Percentiles rank a stretch among this genome's conserved stretches.
Evolutionary conservation across 148 eudicot genomes (phyloP).

Genomic region (Rhododendron griersonianum): DNA sequence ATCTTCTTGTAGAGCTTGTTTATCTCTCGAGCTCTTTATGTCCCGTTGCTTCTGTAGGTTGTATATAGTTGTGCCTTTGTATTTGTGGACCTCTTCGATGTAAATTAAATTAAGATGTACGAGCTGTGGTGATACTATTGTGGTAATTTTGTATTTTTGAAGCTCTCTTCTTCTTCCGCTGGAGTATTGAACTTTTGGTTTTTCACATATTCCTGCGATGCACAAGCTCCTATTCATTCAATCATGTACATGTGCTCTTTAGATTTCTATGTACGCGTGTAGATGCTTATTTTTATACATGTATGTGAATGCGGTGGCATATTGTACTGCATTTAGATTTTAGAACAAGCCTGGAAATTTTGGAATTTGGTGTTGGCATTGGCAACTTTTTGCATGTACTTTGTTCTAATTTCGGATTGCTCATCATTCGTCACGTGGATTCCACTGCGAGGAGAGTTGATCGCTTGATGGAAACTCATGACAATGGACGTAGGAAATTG

Average conservation of each 20-base stretch:
- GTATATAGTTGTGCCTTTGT: slow-evolving; percentile 1
- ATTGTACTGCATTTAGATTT: not conserved
- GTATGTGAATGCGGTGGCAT: not conserved
- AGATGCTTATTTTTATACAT: not conserved
- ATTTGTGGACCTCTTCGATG: slow-evolving; percentile 1
- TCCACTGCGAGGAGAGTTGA: not conserved
- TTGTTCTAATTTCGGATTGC: not conserved
- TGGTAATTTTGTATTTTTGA: not conserved
- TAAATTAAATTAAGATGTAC: not conserved
- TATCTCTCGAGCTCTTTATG: not conserved
- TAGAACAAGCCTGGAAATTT: not conserved
- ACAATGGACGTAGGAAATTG: not conserved
- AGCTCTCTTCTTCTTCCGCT: not conserved
- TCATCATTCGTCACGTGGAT: not conserved
- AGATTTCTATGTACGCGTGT: not conserved
- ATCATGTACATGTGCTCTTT: not conserved
- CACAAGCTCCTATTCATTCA: not conserved
- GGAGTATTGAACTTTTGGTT: not conserved
- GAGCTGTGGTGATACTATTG: not conserved
- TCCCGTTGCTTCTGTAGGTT: not conserved
- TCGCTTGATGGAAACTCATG: not conserved
- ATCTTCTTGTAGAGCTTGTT: not conserved
- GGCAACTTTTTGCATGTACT: not conserved
- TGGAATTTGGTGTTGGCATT: not conserved
- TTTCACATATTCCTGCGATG: not conserved